phyloP scores from a whole-genome alignment of 2,329 filamentous ascomycete species.

The Blastomyces silverae region DNA sequence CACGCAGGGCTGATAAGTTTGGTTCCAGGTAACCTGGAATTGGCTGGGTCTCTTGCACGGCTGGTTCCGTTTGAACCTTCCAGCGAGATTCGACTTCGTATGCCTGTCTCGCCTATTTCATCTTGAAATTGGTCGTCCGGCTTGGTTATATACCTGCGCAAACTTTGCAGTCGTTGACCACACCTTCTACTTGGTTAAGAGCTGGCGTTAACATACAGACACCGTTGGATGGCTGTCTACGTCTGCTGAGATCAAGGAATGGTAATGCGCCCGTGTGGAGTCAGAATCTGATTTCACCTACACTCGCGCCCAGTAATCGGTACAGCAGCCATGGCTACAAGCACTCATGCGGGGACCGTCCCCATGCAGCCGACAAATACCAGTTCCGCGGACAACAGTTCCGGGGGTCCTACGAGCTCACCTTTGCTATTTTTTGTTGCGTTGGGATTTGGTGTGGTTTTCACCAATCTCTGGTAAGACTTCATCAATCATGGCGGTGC shows the following conservation, averaged over 20 bases:
- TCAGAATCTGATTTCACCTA: not conserved
- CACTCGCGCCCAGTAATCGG: not conserved
- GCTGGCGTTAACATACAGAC: not conserved
- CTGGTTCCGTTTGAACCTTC: not conserved
- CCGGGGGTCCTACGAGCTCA: slow-evolving; percentile 56
- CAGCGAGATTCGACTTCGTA: too few relatives aligned
- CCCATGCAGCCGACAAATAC: not conserved
- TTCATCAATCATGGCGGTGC: slow-evolving; percentile 1
- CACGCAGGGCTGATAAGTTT: not conserved
- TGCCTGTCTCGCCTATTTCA: not conserved
- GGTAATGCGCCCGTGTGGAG: slow-evolving; percentile 10
- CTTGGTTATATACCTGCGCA: not conserved
- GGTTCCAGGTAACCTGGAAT: not conserved
- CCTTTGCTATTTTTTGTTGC: slow-evolving; percentile 89
- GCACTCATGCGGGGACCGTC: not conserved
- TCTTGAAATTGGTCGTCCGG: not conserved
- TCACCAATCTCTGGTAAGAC: slow-evolving; percentile 93
- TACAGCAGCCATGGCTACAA: not conserved
- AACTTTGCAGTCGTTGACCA: not conserved
- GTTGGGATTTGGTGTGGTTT: slow-evolving; percentile 93
- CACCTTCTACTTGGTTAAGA: not conserved
- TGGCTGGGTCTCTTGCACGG: not conserved
- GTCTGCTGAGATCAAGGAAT: slow-evolving; percentile 4
- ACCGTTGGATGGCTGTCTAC: slow-evolving; percentile 1
- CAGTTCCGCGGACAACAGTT: slow-evolving; percentile 11